Percentiles rank a stretch among this genome's conserved stretches.
Evolutionary conservation across 2,329 filamentous ascomycete species (phyloP).

Genomic region (Apiospora malaysiana): DNA sequence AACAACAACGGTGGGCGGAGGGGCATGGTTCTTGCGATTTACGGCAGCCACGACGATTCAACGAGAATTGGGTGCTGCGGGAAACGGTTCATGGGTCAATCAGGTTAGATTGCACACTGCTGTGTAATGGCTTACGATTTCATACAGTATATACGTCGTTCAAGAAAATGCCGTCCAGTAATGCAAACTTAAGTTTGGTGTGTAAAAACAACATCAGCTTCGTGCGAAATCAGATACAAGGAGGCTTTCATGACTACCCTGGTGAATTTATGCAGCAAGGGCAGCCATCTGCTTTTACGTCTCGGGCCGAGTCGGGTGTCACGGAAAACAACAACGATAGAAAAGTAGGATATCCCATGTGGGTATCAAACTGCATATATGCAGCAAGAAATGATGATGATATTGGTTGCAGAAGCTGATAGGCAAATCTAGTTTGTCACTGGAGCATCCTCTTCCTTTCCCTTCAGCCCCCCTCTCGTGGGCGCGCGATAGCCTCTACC

Average conservation of each 20-base stretch:
- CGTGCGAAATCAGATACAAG: neutral
- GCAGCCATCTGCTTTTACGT: neutral
- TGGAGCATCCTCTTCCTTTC: neutral
- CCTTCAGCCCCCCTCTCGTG: neutral
- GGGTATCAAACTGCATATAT: neutral
- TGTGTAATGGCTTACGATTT: constrained; percentile 17
- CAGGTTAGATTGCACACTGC: constrained; percentile 1
- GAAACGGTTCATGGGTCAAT: neutral
- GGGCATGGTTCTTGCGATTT: constrained; percentile 1
- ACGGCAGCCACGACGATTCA: neutral
- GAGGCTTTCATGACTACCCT: neutral
- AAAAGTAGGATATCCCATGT: neutral
- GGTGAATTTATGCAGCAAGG: neutral
- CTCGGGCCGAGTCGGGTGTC: neutral
- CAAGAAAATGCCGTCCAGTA: constrained; percentile 11
- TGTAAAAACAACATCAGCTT: neutral
- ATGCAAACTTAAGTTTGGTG: constrained; percentile 7
- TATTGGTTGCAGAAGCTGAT: neutral
- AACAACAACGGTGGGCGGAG: neutral
- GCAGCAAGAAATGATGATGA: neutral
- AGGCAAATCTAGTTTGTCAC: neutral
- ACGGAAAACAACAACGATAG: neutral
- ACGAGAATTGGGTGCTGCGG: neutral
- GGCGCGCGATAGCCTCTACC: neutral
- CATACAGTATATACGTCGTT: constrained; percentile 12